phyloP scores from a whole-genome alignment of 1,139 yeast species.

The Taiozyma sp. region DNA sequence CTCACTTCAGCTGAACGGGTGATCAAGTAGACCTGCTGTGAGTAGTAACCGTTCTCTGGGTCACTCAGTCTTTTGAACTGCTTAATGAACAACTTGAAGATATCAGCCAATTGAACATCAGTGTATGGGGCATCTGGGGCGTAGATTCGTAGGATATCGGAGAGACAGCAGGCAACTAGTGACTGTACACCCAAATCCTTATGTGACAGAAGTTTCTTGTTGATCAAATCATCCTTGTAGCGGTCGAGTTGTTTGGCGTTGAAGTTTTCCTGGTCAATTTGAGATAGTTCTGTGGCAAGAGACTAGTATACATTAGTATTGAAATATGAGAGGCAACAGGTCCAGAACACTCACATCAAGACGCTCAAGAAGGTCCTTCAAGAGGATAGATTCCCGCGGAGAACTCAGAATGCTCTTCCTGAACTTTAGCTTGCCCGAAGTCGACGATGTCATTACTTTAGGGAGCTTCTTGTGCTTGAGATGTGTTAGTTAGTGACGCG shows the following conservation, averaged over 20 bases:
- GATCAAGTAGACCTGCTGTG: conserved; percentile 61
- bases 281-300: conserved; percentile 56
- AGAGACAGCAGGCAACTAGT: conserved; percentile 63
- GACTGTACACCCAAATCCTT: conserved; percentile 69
- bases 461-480: background rate
- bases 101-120: conserved; percentile 50
- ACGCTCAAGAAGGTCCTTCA: conserved; percentile 49
- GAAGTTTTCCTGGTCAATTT: conserved; percentile 54
- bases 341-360: conserved; percentile 23
- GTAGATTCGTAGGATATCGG: conserved; percentile 69
- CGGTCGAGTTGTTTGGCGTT: conserved; percentile 39
- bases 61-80: conserved; percentile 58
- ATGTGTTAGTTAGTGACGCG: conserved; percentile 2
- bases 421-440: conserved; percentile 30
- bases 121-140: conserved; percentile 94
- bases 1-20: conserved; percentile 73
- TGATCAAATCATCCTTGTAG: conserved; percentile 48
- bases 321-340: conserved; percentile 14
- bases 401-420: conserved; percentile 48
- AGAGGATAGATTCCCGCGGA: conserved; percentile 46
- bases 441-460: conserved; percentile 12
- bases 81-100: conserved; percentile 56
- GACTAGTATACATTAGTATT: conserved; percentile 24
- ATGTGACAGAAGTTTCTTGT: conserved; percentile 53
- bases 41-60: conserved; percentile 56